Conservation (phyloP, 1,139 yeast genomes). For the Geotrichum histeridarum region DNA sequence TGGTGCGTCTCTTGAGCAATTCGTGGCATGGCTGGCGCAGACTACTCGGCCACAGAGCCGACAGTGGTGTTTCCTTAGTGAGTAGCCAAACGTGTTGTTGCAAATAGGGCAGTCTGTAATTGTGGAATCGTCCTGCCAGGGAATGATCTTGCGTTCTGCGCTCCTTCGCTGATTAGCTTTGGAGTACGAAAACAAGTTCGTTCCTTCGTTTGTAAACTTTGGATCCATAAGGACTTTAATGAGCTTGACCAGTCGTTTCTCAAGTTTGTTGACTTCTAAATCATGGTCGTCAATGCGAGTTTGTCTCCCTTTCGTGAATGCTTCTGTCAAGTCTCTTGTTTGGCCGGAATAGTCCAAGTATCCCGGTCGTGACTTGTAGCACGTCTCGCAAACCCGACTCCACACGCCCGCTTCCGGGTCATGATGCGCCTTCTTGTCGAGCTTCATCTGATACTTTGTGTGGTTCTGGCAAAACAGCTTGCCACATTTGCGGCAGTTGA, state of each 20-base stretch:
- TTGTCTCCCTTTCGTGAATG: slow-evolving; percentile 44
- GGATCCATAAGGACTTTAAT: slow-evolving; percentile 29
- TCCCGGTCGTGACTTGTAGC: slow-evolving; percentile 57
- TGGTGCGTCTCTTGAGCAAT: slow-evolving; percentile 73
- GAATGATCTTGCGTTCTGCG: slow-evolving; percentile 51
- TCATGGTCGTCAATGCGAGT: slow-evolving; percentile 39
- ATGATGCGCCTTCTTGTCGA: slow-evolving; percentile 44
- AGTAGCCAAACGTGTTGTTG: slow-evolving; percentile 49
- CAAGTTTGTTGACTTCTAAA: slow-evolving; percentile 54
- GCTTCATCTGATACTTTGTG: slow-evolving; percentile 49
- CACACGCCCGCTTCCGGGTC: slow-evolving; percentile 53
- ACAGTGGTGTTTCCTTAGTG: slow-evolving; percentile 80
- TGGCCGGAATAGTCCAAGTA: slow-evolving; percentile 43
- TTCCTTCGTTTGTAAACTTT: slow-evolving; percentile 21
- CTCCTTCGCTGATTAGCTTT: slow-evolving; percentile 31
- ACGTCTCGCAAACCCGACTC: slow-evolving; percentile 63
- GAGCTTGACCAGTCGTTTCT: slow-evolving; percentile 56
- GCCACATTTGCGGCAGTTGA: slow-evolving; percentile 55
- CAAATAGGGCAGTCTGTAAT: slow-evolving; percentile 63
- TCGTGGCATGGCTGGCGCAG: slow-evolving; percentile 59
- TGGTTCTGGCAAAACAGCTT: slow-evolving; percentile 62
- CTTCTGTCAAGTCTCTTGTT: slow-evolving; percentile 44
- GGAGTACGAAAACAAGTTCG: slow-evolving; percentile 28
- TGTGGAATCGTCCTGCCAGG: slow-evolving; percentile 61
- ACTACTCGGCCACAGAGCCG: slow-evolving; percentile 77